Evolutionary conservation across 139 green algal species (phyloP).

Genomic region (Chlorella vulgaris): DNA sequence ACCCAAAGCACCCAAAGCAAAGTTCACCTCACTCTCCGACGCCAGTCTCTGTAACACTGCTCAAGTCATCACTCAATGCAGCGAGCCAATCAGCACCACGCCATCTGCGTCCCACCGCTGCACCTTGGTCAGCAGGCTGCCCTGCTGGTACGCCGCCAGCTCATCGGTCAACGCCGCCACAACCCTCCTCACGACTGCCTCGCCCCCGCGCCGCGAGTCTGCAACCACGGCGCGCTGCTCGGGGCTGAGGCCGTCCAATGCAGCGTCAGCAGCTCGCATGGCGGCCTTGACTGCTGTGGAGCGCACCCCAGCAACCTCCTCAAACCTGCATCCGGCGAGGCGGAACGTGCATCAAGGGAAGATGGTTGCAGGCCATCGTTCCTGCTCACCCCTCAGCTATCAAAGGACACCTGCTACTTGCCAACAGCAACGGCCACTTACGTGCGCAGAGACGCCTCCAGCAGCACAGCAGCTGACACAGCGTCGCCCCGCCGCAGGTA

Average conservation of each 20-base stretch:
- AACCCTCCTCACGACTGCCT: background rate
- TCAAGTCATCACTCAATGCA: too few species aligned
- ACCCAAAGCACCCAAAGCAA: too few species aligned
- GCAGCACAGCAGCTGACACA: slow-evolving; percentile 37
- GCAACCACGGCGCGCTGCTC: slow-evolving; percentile 6
- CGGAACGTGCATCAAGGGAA: too few species aligned
- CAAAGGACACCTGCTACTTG: too few species aligned
- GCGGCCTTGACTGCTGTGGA: background rate
- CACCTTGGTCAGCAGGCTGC: slow-evolving; percentile 15
- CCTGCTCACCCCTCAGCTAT: too few species aligned
- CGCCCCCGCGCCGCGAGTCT: background rate
- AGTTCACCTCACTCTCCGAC: too few species aligned
- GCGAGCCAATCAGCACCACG: background rate
- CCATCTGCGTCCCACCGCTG: slow-evolving; percentile 35
- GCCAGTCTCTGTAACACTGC: too few species aligned
- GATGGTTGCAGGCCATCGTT: too few species aligned
- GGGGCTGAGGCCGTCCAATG: background rate
- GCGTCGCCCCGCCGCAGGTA: slow-evolving; percentile 38
- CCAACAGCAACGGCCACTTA: too few species aligned
- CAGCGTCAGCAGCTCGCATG: slow-evolving; percentile 9
- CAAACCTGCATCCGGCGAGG: too few species aligned
- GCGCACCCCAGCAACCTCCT: slow-evolving; percentile 23
- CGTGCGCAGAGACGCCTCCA: slow-evolving; percentile 49
- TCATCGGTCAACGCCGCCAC: slow-evolving; percentile 35
- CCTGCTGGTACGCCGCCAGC: slow-evolving; percentile 41